phyloP scores from a whole-genome alignment of 495 filamentous ascomycete genomes.

The Hypoxylon subgilvum region DNA sequence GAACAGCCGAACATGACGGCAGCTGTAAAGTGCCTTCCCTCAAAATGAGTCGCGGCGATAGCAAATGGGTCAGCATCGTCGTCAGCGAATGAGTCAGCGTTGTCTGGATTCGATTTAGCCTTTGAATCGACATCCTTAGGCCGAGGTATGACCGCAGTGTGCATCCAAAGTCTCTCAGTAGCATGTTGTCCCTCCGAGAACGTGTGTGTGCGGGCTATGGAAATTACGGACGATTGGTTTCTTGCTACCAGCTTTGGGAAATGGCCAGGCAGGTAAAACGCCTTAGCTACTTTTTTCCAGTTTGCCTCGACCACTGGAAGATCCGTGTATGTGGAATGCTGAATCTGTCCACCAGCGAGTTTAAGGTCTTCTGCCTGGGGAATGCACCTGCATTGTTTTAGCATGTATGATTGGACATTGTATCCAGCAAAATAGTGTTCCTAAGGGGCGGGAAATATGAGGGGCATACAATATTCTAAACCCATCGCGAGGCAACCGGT shows the following conservation, averaged over 20 bases:
- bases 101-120: too few species aligned
- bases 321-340: neutral
- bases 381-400: neutral
- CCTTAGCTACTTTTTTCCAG: neutral
- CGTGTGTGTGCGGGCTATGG: neutral
- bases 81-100: neutral
- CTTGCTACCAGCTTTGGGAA: neutral
- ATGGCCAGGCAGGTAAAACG: conserved; percentile 2
- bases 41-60: neutral
- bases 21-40: neutral
- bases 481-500: too few species aligned
- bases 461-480: too few species aligned
- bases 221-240: neutral
- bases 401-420: too few species aligned
- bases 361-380: neutral
- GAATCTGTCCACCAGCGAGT: neutral
- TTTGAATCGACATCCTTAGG: too few species aligned
- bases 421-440: too few species aligned
- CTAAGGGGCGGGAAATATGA: too few species aligned
- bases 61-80: neutral
- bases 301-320: neutral
- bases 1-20: neutral
- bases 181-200: neutral
- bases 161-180: neutral
- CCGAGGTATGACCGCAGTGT: neutral